Base-by-base conservation (phyloP, 2,329 filamentous ascomycete species). In the Cadophora sp. region DNA sequence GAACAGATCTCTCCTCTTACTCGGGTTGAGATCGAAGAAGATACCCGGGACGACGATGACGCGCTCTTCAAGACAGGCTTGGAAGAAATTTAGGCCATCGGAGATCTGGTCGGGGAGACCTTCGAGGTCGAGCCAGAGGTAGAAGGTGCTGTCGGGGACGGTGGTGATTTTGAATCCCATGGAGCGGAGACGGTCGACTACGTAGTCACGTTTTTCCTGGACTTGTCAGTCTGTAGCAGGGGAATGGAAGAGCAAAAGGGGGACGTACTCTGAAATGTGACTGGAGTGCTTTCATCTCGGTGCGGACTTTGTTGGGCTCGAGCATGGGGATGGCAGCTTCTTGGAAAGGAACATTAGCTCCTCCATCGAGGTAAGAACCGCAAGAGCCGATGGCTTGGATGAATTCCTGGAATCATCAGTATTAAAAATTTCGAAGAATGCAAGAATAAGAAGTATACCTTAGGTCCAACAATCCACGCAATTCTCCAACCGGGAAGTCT, bases 31-130 rank as follows among this genome's bases (percentile, higher is more conserved):
- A 76, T 98, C 95, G 79, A 98, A 98, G 86, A 98, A 98, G 79
- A 98, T 98, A 68, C 95, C 95, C 0, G 95, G 95, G 4, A 98
- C 95, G 20, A 97, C 94, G 76, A 97, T 97, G 72, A 96, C 93
- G 85, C 96, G 96, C 83, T 97, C 94, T 76, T 92, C 89, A 53
- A 98, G 83, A 77, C 96, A 96, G 36, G 94, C 94, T 78, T 96
- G 89, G 88, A 98, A 97, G 86, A 98, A 98, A 83, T 97, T 97
- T 76, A 98, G 83, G 9, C 95, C 95, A 78, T 98, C 95, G 67
- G 91, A 90, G 78, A 98, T 97, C 69, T 89, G 87, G n/a, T 86
- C 85, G 0, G 95, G 92, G 2, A 96, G 83, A 58, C 85, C 84
- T 79, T 84, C 89, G 73, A 87, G 89, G 81, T 85, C 87, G 24